Evolutionary conservation across 2,329 filamentous ascomycete species (phyloP), one percentile per base, ranked within the genome.

Genomic region (Harringtonia aguacate): DNA sequence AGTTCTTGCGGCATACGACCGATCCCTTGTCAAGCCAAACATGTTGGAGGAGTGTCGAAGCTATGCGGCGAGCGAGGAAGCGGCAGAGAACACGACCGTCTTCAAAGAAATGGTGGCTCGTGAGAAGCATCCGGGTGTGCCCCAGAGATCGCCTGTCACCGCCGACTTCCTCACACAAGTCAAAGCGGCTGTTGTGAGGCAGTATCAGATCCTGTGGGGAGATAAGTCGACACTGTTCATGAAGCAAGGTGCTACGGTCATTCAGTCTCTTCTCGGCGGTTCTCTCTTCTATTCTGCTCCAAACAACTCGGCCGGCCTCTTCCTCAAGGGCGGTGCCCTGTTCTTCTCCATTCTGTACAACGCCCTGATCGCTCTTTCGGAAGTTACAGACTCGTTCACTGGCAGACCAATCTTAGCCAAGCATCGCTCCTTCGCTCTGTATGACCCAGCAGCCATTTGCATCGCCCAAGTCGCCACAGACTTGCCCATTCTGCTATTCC

Each of bases 191-290:
- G 82, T 81, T 0, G 71, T 77, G 52, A 75, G 86, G 30, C 84
- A 92, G 60, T 80, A 87, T 48, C 89, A 84, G 83, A 72, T 94
- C 22, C 73, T 88, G 20, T 75, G 76, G 56, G 84, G 85, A 30
- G 84, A 94, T 60, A 80, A 73, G 49, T 79, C 79, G 1, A 82
- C 83, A 0, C 68, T 92, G 1, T 81, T 79, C 59, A 89, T 84
- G 35, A 90, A 89, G 53, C 72, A 84, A 48, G 84, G 87, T 61
- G 85, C 87, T 57, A 84, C 88, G 53, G 62, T 90, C 46, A 74
- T 79, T 47, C 84, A 85, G 58, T 68, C 61, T 4, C 69, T 94
- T 10, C 84, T 94, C 48, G 79, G 88, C 42, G 83, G 84, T 2
- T 86, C 81, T 2, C 68, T 92, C 22, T 94, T 92, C 63, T 86